Base-by-base conservation (phyloP, 352 stramenopile species). In the Pythium coloratum region DNA sequence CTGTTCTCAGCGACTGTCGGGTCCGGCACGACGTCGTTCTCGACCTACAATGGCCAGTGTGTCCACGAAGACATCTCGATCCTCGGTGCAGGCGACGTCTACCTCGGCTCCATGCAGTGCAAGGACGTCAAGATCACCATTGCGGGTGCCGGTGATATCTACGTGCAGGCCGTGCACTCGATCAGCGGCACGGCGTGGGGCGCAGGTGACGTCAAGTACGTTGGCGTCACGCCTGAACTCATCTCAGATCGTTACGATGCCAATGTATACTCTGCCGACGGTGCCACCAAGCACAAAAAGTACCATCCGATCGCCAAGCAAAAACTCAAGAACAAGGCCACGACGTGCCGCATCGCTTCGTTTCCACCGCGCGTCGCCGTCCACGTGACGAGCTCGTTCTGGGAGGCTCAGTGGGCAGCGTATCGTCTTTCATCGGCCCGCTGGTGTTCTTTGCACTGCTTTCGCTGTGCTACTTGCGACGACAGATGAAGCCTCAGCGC, bases 291-390 rank as follows among this genome's bases (percentile, higher is more conserved):
- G 20, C 63, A 61, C 36, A 70, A 66, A 14, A 58, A 55, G 14
- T 69, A 72, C 47, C 59, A 72, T n/a, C 62, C 66, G 16, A 70
- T 77, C 36, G 71, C 71, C 20, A 75, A 70, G 49, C 36, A 59
- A 16, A 55, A 55, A 42, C 30, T 40, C 26, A 55, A 20, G 49
- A 64, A 59, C 47, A 59, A 38, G 30, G 42, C n/a, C 10, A 28
- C 20, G 2, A 51, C 47, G 7, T 73, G 67, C 56, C 20, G 16
- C 5, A 14, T 66, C 6, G 24, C 14, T 4, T 16, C 30, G 2
- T 33, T 62, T 13, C 67, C 67, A 7, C 9, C 38, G 16, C 67
- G 67, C 1, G 14, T 32, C 2, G 61, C 67, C 10, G 56, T 68
- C 10, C 47, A 44, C 24, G 61, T 73, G 26, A 38, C 10, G 7